A percentile compares a stretch with the other conserved stretches of the same genome.
These are phyloP conservation scores for Kwoniella europaea DNA, from an alignment of 768 basidiomycete genomes.

Conservation along the genomic window DNA sequence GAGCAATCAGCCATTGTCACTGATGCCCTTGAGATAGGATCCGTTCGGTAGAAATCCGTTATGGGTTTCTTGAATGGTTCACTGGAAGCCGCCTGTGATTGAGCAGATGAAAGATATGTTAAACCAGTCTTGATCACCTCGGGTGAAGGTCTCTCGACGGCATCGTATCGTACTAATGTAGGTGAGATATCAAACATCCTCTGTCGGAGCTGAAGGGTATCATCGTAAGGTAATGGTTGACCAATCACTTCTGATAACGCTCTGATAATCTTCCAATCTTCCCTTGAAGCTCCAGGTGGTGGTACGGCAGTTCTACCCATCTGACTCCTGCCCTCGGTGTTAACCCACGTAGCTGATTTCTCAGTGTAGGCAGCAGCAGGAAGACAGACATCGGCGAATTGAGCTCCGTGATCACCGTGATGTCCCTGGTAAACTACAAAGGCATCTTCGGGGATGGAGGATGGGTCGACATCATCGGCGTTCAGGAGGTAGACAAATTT, in stretches of 20 bases:
- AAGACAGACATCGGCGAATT: constrained; percentile 94
- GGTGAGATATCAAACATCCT: constrained; percentile 98
- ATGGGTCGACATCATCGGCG: constrained; percentile 89
- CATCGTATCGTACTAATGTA: constrained; percentile 81
- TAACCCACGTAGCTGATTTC: constrained; percentile 88
- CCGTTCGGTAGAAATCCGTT: constrained; percentile 93
- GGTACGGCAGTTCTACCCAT: constrained; percentile 87
- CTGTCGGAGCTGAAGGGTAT: constrained; percentile 79
- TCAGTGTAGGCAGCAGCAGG: constrained; percentile 95
- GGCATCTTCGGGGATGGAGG: constrained; percentile 83
- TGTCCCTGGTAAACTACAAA: constrained; percentile 99
- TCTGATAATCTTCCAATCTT: constrained; percentile 97
- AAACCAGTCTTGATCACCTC: constrained; percentile 77
- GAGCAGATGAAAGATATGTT: constrained; percentile 66
- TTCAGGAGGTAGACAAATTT: constrained; percentile 97
- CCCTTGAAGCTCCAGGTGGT: constrained; percentile 90
- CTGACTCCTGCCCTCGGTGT: constrained; percentile 93
- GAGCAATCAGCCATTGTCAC: constrained; percentile 96
- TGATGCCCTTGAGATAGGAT: constrained; percentile 89
- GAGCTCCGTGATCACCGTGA: constrained; percentile 95
- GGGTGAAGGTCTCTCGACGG: constrained; percentile 73
- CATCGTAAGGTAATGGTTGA: constrained; percentile 82
- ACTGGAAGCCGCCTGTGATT: constrained; percentile 26
- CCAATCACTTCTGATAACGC: constrained; percentile 90
- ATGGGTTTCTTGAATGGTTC: constrained; percentile 78